phyloP scores from a whole-genome alignment of 2,329 filamentous ascomycete species.

The Raffaelea deltoideospora region DNA sequence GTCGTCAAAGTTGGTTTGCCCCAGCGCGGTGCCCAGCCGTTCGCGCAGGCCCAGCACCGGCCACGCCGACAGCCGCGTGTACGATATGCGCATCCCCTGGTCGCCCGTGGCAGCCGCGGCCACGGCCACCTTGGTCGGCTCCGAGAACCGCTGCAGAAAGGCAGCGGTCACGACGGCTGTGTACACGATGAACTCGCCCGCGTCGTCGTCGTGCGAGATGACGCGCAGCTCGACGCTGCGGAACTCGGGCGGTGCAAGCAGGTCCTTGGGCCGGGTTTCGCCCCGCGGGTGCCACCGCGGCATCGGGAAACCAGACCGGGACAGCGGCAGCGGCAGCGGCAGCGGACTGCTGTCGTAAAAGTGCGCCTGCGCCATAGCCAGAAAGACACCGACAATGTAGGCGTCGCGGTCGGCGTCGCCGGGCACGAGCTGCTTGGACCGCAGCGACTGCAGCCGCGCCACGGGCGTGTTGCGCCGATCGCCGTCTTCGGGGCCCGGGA shows the following conservation, averaged over 20 bases:
- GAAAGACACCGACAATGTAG: conserved; percentile 33
- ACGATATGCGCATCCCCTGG: conserved; percentile 28
- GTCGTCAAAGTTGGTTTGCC: conserved; percentile 23
- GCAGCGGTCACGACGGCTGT: conserved; percentile 30
- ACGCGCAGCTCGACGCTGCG: conserved; percentile 33
- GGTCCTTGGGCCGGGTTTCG: no score
- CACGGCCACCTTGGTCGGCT: conserved; percentile 23
- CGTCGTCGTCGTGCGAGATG: conserved; percentile 32
- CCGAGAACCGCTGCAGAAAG: conserved; percentile 34
- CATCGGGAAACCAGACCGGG: no score
- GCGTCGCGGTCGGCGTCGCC: conserved; percentile 34
- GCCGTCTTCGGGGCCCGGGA: conserved; percentile 21
- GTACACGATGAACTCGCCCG: conserved; percentile 37
- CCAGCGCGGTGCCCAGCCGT: conserved; percentile 36
- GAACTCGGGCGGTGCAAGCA: no score
- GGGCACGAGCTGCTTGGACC: conserved; percentile 31
- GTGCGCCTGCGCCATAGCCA: conserved; percentile 41
- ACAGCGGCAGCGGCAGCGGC: conserved; percentile 7
- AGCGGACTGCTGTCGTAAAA: conserved; percentile 24
- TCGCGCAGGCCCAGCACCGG: conserved; percentile 39
- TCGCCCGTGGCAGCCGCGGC: neutral
- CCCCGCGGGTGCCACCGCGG: no score
- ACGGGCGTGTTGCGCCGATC: conserved; percentile 29
- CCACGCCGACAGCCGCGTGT: conserved; percentile 35
- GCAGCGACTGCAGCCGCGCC: conserved; percentile 27